Percentiles rank a stretch among this genome's conserved stretches.
Evolutionary conservation across 2,329 filamentous ascomycete genomes (phyloP).

Genomic region (Bipolaris sorokiniana): DNA sequence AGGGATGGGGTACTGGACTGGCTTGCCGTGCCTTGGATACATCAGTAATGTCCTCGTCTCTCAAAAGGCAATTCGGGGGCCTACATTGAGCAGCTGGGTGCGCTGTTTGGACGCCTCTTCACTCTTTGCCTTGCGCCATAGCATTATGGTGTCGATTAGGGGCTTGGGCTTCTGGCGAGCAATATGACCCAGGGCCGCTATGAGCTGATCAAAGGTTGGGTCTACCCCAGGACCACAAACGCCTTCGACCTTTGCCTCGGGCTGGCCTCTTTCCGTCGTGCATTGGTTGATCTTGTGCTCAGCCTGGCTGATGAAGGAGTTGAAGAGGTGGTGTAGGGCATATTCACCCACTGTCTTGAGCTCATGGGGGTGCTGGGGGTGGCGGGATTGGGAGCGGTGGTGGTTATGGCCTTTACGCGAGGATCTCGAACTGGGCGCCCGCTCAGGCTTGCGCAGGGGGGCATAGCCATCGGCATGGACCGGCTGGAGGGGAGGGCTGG

Average conservation of each 20-base stretch:
- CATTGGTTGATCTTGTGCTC: constrained; percentile 94
- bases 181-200: constrained; percentile 91
- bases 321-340: constrained; percentile 94
- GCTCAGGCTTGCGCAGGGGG: constrained; percentile 49
- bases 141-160: constrained; percentile 95
- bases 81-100: constrained; percentile 40
- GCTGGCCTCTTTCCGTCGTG: constrained; percentile 77
- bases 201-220: constrained; percentile 88
- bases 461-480: constrained; percentile 24
- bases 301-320: constrained; percentile 95
- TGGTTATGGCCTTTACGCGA: constrained; percentile 78
- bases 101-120: constrained; percentile 68
- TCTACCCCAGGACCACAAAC: constrained; percentile 92
- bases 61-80: constrained; percentile 10
- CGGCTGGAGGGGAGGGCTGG: constrained; percentile 10
- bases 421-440: constrained; percentile 62
- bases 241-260: constrained; percentile 82
- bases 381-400: constrained; percentile 72
- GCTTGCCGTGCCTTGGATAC: constrained; percentile 38
- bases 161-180: constrained; percentile 92
- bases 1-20: constrained; percentile 28
- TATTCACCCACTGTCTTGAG: constrained; percentile 97
- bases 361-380: constrained; percentile 71
- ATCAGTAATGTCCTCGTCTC: constrained; percentile 23
- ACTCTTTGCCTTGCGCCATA: constrained; percentile 96